Evolutionary conservation across 208 protist species (phyloP).

Genomic region (Leishmania martiniquensis): DNA sequence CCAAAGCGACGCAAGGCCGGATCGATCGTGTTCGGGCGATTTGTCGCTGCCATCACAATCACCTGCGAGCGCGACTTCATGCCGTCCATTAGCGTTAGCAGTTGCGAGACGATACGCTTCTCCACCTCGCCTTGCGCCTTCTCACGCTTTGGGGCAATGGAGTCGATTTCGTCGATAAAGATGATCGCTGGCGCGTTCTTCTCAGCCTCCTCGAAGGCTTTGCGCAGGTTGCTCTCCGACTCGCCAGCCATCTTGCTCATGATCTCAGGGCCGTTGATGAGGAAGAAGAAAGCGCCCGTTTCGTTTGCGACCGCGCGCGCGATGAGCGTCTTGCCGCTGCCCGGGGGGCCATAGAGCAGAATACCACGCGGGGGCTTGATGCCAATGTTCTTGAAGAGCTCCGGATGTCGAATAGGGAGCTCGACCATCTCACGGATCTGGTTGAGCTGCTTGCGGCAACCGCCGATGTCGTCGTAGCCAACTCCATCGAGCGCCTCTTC

Average conservation of each 20-base stretch:
- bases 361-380: constrained; percentile 98
- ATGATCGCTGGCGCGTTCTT: constrained; percentile 99
- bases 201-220: constrained; percentile 99
- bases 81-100: constrained; percentile 99
- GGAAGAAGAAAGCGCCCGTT: constrained; percentile 99
- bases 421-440: constrained; percentile 99
- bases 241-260: constrained; percentile 99
- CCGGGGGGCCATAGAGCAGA: constrained; percentile 99
- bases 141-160: constrained; percentile 99
- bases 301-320: constrained; percentile 99
- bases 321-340: constrained; percentile 99
- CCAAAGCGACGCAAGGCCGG: constrained; percentile 99
- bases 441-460: constrained; percentile 98
- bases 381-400: constrained; percentile 99
- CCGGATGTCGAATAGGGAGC: constrained; percentile 99
- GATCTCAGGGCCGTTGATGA: constrained; percentile 99
- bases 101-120: constrained; percentile 99
- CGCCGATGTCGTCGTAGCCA: constrained; percentile 99
- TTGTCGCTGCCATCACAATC: constrained; percentile 99
- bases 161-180: constrained; percentile 99
- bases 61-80: constrained; percentile 98
- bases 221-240: constrained; percentile 99
- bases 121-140: constrained; percentile 99
- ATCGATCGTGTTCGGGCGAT: constrained; percentile 99
- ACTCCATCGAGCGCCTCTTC: constrained; percentile 96